These are phyloP conservation scores for Globisporangium nagaii DNA, from an alignment of 352 stramenopile genomes.

Conservation along the genomic window DNA sequence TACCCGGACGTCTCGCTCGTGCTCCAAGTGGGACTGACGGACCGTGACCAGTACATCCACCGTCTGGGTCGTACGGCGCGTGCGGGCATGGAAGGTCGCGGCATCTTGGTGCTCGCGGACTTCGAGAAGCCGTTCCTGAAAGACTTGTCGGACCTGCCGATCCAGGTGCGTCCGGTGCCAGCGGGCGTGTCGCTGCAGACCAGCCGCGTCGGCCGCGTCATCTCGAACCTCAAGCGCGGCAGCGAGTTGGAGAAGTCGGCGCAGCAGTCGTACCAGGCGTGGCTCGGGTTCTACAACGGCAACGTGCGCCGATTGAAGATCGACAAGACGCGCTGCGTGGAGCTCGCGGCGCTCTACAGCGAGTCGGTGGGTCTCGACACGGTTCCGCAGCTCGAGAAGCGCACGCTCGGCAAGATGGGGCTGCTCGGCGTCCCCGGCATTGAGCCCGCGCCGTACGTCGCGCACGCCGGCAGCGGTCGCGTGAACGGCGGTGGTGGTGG, in stretches of 20 bases:
- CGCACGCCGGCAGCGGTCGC: slow-evolving; percentile 18
- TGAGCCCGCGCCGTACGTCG: slow-evolving; percentile 33
- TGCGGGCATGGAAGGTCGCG: slow-evolving; percentile 81
- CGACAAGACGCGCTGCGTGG: slow-evolving; percentile 51
- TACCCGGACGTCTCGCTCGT: slow-evolving; percentile 93
- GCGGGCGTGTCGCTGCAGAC: not conserved
- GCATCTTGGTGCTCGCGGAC: slow-evolving; percentile 75
- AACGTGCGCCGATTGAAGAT: slow-evolving; percentile 35
- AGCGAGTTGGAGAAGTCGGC: slow-evolving; percentile 71
- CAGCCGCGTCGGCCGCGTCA: slow-evolving; percentile 15
- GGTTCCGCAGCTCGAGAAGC: slow-evolving; percentile 83
- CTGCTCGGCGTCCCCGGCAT: slow-evolving; percentile 78
- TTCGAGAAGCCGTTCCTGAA: slow-evolving; percentile 80
- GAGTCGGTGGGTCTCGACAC: slow-evolving; percentile 52
- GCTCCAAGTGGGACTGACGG: slow-evolving; percentile 79
- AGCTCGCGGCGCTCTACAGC: slow-evolving; percentile 62
- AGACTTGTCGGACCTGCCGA: slow-evolving; percentile 61
- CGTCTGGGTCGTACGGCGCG: slow-evolving; percentile 92
- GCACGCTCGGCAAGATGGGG: slow-evolving; percentile 78
- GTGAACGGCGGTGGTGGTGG: slow-evolving; percentile 8
- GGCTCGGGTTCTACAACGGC: slow-evolving; percentile 90
- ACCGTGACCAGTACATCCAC: slow-evolving; percentile 95
- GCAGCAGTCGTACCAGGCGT: slow-evolving; percentile 91
- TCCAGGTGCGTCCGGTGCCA: slow-evolving; percentile 16
- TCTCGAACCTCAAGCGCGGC: slow-evolving; percentile 36